Percentiles rank a stretch among this genome's conserved stretches.
Conservation (phyloP, 257 asterid genomes). For the Voacanga thouarsii region DNA sequence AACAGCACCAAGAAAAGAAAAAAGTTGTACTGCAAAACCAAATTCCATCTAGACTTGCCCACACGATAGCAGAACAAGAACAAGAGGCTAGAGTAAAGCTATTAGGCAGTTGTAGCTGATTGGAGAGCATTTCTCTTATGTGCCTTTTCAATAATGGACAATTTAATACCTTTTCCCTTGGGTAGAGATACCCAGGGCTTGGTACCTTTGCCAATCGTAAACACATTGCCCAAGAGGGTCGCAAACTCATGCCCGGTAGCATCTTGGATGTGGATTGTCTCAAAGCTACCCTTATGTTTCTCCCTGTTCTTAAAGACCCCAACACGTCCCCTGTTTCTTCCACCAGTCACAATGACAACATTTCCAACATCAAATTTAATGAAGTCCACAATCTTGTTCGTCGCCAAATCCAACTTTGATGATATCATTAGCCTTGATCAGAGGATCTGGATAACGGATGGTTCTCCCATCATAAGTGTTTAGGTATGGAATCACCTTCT, state of each 20-base stretch:
- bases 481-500: constrained; percentile 61
- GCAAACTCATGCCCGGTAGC: constrained; percentile 69
- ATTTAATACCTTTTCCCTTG: constrained; percentile 66
- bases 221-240: constrained; percentile 62
- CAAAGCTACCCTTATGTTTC: constrained; percentile 68
- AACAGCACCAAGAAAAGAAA: no score
- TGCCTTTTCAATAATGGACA: neutral
- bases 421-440: constrained; percentile 69
- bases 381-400: constrained; percentile 48
- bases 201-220: constrained; percentile 63
- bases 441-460: constrained; percentile 65
- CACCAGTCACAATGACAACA: constrained; percentile 34
- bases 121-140: no score
- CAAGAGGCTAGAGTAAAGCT: no score
- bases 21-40: no score
- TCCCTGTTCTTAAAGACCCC: constrained; percentile 67
- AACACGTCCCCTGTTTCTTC: constrained; percentile 57
- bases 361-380: constrained; percentile 69
- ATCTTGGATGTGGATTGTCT: constrained; percentile 63
- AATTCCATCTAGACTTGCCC: no score
- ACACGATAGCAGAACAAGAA: no score
- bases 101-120: no score
- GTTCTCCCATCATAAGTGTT: constrained; percentile 72
- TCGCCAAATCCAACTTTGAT: constrained; percentile 60
- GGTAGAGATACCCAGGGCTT: constrained; percentile 79